Evolutionary conservation across 495 filamentous ascomycete genomes (phyloP), one percentile per base, ranked within the genome.

Genomic region (Xylaria telfairii): DNA sequence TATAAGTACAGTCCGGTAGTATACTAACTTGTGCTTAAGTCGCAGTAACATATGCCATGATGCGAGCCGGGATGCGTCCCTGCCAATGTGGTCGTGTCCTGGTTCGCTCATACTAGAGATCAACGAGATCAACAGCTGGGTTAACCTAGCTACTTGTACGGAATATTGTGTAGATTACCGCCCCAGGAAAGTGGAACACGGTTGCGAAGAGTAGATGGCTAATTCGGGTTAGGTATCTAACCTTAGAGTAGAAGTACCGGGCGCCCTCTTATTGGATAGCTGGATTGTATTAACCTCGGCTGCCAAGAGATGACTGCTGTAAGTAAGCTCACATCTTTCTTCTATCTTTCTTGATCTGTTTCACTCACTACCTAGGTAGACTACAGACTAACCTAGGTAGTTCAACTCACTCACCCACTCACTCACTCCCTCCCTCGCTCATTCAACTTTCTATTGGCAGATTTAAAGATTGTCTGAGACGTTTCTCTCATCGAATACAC

Each of bases 281-380:
- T n/a, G n/a, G n/a, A n/a, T 53, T 32, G 26, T 46, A 30, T 42
- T 63, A 63, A 66, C 63, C 63, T 66, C 63, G 63, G 63, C 63
- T 66, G 63, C 63, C 63, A 66, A 66, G 63, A 53, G 24, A 30
- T 34, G 62, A 30, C 21, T 53, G 0, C n/a, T n/a, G n/a, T n/a
- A n/a, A n/a, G n/a, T n/a, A n/a, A 30, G 28, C 63, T 66, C 28
- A 54, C 26, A 8, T 37, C 34, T 28, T 54, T 9, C 15, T 0
- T 10, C 28, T 26, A 53, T 26, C 1, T 10, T 26, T 30, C 51
- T n/a, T n/a, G n/a, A n/a, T n/a, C n/a, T n/a, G n/a, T n/a, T n/a
- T 46, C 10, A 46, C 10, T 15, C 10, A 46, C 44, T n/a, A 46
- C 19, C 15, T 3, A n/a, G n/a, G n/a, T n/a, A n/a, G n/a, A 15